A percentile compares a stretch with the other conserved stretches of the same genome.
Evolutionary conservation across 495 filamentous ascomycete species (phyloP).

Genomic region (Cryomyces minteri): DNA sequence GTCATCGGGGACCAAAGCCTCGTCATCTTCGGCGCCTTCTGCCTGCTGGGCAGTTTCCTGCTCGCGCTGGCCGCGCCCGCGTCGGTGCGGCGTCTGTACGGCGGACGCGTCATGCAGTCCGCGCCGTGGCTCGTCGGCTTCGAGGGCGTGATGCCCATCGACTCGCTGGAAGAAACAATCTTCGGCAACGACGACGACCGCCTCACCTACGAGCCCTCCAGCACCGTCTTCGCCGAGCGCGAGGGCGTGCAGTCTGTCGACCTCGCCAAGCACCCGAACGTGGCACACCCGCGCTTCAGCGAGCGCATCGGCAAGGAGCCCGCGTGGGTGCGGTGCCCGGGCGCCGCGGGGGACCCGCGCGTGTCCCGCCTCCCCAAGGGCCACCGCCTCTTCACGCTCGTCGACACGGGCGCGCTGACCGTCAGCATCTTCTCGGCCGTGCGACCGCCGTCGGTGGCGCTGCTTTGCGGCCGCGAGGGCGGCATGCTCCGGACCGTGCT

Average conservation of each 20-base stretch:
- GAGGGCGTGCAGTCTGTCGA: not conserved
- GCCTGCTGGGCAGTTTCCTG: not conserved
- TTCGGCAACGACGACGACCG: slow-evolving; percentile 9
- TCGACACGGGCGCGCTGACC: slow-evolving; percentile 22
- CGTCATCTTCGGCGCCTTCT: not conserved
- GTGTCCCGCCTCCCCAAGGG: not conserved
- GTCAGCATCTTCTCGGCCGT: slow-evolving; percentile 19
- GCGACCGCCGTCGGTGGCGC: slow-evolving; percentile 14
- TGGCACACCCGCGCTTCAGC: too few species aligned
- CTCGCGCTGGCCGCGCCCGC: slow-evolving; percentile 5
- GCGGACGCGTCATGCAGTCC: slow-evolving; percentile 5
- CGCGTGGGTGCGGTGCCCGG: not conserved
- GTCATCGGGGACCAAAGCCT: not conserved
- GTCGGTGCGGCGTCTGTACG: slow-evolving; percentile 3
- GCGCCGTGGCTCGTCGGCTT: slow-evolving; percentile 14
- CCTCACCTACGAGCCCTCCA: slow-evolving; percentile 1
- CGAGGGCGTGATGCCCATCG: slow-evolving; percentile 12
- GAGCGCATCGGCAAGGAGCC: not conserved
- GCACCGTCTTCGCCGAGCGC: slow-evolving; percentile 1
- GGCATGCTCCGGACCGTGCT: slow-evolving; percentile 22
- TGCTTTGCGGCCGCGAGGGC: slow-evolving; percentile 22
- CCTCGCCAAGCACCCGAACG: too few species aligned
- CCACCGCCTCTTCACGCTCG: slow-evolving; percentile 16
- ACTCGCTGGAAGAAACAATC: slow-evolving; percentile 10
- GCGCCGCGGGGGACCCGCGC: not conserved